These are phyloP conservation scores for Zymoseptoria pseudotritici DNA, from an alignment of 2,329 filamentous ascomycete genomes.

Conservation along the genomic window DNA sequence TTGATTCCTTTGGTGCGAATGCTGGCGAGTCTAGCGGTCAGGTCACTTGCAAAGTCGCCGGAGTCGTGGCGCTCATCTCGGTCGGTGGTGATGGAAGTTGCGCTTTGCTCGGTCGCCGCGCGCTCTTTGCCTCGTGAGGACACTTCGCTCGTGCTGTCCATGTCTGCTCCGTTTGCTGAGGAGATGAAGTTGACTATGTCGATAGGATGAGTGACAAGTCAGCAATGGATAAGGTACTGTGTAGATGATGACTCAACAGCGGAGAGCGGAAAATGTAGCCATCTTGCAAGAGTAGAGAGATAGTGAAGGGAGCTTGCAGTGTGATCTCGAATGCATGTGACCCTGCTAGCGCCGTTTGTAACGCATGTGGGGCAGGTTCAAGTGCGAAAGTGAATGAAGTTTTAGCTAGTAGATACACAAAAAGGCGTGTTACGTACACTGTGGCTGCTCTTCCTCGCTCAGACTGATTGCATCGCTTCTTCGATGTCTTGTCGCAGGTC, in stretches of 20 bases:
- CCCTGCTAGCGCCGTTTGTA: background rate
- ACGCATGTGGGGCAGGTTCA: background rate
- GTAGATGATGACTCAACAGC: background rate
- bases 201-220: background rate
- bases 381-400: background rate
- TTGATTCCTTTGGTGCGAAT: background rate
- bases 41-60: background rate
- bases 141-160: background rate
- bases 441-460: constrained; percentile 1
- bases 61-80: background rate
- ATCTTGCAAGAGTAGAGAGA: background rate
- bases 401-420: background rate
- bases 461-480: constrained; percentile 5
- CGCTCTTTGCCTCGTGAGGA: background rate
- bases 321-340: background rate
- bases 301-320: background rate
- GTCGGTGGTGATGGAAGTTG: background rate
- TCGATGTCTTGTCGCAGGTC: constrained; percentile 2
- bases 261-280: background rate
- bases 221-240: background rate
- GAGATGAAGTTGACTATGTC: background rate
- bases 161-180: background rate
- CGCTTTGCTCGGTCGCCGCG: background rate
- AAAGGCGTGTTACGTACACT: constrained; percentile 5
- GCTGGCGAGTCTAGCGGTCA: background rate